These are phyloP conservation scores for Staphylotrichum tortipilum DNA, from an alignment of 495 filamentous ascomycete species.

Conservation along the genomic window DNA sequence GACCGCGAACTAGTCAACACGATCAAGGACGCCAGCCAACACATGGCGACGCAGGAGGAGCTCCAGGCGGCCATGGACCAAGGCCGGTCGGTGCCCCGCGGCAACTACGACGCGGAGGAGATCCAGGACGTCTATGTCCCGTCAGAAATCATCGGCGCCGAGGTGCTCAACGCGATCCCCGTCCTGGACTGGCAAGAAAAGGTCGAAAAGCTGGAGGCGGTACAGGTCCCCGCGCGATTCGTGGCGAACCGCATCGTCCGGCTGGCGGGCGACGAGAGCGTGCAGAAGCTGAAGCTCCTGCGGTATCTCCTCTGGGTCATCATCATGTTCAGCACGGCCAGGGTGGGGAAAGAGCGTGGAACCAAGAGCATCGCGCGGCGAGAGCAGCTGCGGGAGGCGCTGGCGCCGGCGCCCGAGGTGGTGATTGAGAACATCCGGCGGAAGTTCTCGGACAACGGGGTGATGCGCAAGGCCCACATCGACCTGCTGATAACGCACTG, in stretches of 20 bases:
- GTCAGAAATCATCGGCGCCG: slow-evolving; percentile 55
- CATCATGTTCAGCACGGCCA: slow-evolving; percentile 44
- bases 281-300: slow-evolving; percentile 52
- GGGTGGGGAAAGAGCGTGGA: slow-evolving; percentile 31
- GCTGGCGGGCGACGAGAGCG: slow-evolving; percentile 44
- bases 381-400: slow-evolving; percentile 40
- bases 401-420: slow-evolving; percentile 47
- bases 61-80: slow-evolving; percentile 59
- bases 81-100: slow-evolving; percentile 67
- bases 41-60: slow-evolving; percentile 51
- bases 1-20: slow-evolving; percentile 55
- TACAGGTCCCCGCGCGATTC: slow-evolving; percentile 55
- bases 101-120: slow-evolving; percentile 61
- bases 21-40: slow-evolving; percentile 48
- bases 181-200: slow-evolving; percentile 69
- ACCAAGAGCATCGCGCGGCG: slow-evolving; percentile 34
- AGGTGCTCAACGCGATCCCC: slow-evolving; percentile 51
- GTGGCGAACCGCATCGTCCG: slow-evolving; percentile 53
- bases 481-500: slow-evolving; percentile 61
- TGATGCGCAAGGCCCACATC: slow-evolving; percentile 52
- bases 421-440: slow-evolving; percentile 60
- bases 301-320: slow-evolving; percentile 59
- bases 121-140: slow-evolving; percentile 78
- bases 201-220: slow-evolving; percentile 45
- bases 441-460: slow-evolving; percentile 56